Conservation (phyloP, 2,329 filamentous ascomycete genomes). For the Phialocephala subalpina region DNA sequence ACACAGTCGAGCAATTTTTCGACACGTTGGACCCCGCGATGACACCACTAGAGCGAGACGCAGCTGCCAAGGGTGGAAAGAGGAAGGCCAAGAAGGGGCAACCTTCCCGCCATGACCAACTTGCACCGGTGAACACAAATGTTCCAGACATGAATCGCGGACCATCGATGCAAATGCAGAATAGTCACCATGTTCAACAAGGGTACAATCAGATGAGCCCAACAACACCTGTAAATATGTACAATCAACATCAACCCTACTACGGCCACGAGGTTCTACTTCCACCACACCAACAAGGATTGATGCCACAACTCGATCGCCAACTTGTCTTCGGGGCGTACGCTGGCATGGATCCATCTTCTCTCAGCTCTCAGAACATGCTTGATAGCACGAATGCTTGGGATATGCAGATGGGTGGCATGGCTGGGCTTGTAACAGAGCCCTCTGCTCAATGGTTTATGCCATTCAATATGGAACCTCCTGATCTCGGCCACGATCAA, state of each 20-base stretch:
- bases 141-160: conserved; percentile 32
- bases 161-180: conserved; percentile 33
- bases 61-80: conserved; percentile 40
- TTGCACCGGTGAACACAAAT: conserved; percentile 38
- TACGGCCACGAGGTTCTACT: conserved; percentile 58
- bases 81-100: conserved; percentile 51
- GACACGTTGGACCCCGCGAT: conserved; percentile 75
- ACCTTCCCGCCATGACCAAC: conserved; percentile 31
- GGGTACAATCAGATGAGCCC: conserved; percentile 41
- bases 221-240: conserved; percentile 40
- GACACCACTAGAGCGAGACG: conserved; percentile 40
- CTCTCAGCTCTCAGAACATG: conserved; percentile 34
- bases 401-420: conserved; percentile 41
- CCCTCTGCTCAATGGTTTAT: conserved; percentile 84
- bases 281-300: conserved; percentile 55
- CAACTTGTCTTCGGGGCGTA: conserved; percentile 82
- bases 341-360: conserved; percentile 56
- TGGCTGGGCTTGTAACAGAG: conserved; percentile 46
- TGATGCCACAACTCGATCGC: conserved; percentile 75
- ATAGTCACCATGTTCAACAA: conserved; percentile 30
- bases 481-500: conserved; percentile 62
- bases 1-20: conserved; percentile 95
- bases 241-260: conserved; percentile 43
- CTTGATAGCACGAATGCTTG: conserved; percentile 37
- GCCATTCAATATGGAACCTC: conserved; percentile 89